Evolutionary conservation across 805 yeast species (phyloP).

Genomic region (Isabelozyma gotoi): DNA sequence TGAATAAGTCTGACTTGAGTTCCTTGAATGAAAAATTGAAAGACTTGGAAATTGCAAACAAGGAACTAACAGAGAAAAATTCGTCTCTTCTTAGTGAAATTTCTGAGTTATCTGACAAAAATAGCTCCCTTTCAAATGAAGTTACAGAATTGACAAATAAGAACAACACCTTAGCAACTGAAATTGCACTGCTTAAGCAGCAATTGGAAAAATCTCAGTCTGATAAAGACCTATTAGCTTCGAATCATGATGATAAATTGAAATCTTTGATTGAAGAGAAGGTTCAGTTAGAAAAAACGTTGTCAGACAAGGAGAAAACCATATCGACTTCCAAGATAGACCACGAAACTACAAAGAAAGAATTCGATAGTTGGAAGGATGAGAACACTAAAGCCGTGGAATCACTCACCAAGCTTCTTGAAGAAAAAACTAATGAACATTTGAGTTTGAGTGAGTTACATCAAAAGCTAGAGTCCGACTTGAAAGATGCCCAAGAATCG

Average conservation of each 20-base stretch:
- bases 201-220: neutral
- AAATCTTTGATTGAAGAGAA: neutral
- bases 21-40: slow-evolving; percentile 6
- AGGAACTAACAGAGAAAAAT: neutral
- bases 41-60: neutral
- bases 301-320: neutral
- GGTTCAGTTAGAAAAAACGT: neutral
- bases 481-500: neutral
- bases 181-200: neutral
- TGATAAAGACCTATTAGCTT: neutral
- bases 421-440: neutral
- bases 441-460: neutral
- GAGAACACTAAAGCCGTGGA: slow-evolving; percentile 1
- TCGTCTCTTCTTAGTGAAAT: neutral
- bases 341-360: neutral
- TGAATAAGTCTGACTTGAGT: neutral
- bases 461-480: neutral
- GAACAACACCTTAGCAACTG: neutral
- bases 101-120: neutral
- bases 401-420: slow-evolving; percentile 1
- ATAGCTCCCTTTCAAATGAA: neutral
- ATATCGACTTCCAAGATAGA: neutral
- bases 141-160: neutral
- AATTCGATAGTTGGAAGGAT: neutral
- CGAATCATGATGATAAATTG: neutral